Percentiles rank a stretch among this genome's conserved stretches.
Conservation (phyloP, 2,329 filamentous ascomycete genomes). For the Ophioceras dolichostomum region DNA sequence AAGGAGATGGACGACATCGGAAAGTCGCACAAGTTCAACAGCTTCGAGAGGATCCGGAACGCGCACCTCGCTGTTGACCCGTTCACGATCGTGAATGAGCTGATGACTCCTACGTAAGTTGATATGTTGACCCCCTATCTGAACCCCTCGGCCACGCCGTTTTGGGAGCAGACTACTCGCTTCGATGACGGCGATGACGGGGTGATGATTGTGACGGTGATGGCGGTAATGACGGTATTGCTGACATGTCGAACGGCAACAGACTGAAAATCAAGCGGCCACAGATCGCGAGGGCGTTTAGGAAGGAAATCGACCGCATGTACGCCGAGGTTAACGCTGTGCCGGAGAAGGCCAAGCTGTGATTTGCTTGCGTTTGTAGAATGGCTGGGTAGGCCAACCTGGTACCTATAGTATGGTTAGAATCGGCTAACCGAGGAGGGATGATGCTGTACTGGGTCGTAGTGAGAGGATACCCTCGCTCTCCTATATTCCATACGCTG, state of each 20-base stretch:
- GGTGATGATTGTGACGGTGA: not conserved
- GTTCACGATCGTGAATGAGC: slow-evolving; percentile 85
- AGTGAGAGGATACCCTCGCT: no score
- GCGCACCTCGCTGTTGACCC: slow-evolving; percentile 71
- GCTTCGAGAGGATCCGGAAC: slow-evolving; percentile 72
- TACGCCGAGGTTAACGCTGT: slow-evolving; percentile 39
- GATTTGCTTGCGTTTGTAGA: no score
- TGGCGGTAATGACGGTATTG: no score
- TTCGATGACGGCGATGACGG: not conserved
- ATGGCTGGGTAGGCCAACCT: no score
- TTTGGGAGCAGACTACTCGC: not conserved
- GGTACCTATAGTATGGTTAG: no score
- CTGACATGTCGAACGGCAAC: no score
- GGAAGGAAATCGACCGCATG: slow-evolving; percentile 40
- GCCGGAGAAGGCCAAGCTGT: slow-evolving; percentile 32
- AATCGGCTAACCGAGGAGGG: no score
- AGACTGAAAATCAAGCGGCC: slow-evolving; percentile 50
- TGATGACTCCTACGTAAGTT: slow-evolving; percentile 78
- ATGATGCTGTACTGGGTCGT: no score
- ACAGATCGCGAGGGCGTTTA: slow-evolving; percentile 39
- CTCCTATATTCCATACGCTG: no score
- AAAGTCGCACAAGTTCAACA: slow-evolving; percentile 79
- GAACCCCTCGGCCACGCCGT: no score
- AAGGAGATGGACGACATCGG: slow-evolving; percentile 69
- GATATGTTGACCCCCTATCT: not conserved